These are phyloP conservation scores for Annulohypoxylon stygium DNA, from an alignment of 495 filamentous ascomycete genomes.

Conservation along the genomic window DNA sequence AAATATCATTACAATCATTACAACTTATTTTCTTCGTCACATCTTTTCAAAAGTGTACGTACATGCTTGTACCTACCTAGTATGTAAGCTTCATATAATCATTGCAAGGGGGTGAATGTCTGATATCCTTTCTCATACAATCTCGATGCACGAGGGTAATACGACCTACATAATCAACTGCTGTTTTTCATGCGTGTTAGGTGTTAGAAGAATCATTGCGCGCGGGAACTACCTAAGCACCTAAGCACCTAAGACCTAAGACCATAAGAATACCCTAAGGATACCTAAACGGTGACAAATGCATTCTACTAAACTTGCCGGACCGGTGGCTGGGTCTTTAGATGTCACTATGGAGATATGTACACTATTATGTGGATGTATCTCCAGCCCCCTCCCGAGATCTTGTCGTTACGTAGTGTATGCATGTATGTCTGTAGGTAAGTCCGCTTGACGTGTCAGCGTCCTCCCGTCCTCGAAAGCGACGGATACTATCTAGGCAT, in stretches of 20 bases:
- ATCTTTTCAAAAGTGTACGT: slow-evolving; percentile 1
- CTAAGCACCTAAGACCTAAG: not conserved
- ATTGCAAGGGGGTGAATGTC: slow-evolving; percentile 6
- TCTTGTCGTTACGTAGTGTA: slow-evolving; percentile 38
- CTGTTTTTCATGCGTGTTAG: slow-evolving; percentile 21
- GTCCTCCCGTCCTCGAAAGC: slow-evolving; percentile 23
- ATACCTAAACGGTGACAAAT: slow-evolving; percentile 25
- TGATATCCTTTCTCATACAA: slow-evolving; percentile 9
- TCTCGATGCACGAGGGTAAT: slow-evolving; percentile 21
- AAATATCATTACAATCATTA: slow-evolving; percentile 3
- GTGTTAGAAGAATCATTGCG: slow-evolving; percentile 2
- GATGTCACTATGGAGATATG: not conserved
- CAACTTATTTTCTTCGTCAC: slow-evolving; percentile 21
- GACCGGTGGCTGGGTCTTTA: slow-evolving; percentile 34
- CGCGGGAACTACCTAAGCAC: not conserved
- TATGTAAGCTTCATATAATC: slow-evolving; percentile 24
- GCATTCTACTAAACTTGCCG: slow-evolving; percentile 23
- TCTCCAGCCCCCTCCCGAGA: slow-evolving; percentile 30
- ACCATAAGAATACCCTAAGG: not conserved
- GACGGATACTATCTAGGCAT: slow-evolving; percentile 18
- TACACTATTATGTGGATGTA: not conserved
- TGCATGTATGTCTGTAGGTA: slow-evolving; percentile 1
- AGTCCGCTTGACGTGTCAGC: slow-evolving; percentile 41
- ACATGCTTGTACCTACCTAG: slow-evolving; percentile 2
- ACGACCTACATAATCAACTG: slow-evolving; percentile 21